These are phyloP conservation scores for Trebouxia sp. DNA, from an alignment of 139 green algal species.

Conservation along the genomic window DNA sequence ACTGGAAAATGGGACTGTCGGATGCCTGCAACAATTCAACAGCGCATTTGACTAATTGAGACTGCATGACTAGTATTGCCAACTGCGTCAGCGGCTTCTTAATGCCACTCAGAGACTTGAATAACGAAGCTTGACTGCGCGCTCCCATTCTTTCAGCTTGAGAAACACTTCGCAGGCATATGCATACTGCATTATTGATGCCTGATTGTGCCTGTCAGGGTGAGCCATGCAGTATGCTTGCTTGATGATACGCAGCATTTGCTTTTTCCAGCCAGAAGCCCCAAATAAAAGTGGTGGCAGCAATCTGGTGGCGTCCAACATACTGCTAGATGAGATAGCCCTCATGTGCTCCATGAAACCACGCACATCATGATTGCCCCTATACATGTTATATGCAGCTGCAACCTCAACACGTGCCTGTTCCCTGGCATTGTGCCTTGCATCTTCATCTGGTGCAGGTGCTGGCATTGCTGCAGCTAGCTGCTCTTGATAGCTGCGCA, in stretches of 20 bases:
- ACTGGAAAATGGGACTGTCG: too few relatives aligned
- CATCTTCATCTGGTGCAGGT: background rate
- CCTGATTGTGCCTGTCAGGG: too few relatives aligned
- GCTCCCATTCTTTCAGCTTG: too few relatives aligned
- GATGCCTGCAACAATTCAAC: too few relatives aligned
- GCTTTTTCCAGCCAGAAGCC: background rate
- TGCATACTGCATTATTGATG: too few relatives aligned
- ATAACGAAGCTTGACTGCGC: too few relatives aligned
- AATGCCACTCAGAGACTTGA: too few relatives aligned
- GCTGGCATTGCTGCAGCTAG: background rate
- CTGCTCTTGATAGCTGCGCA: constrained; percentile 5
- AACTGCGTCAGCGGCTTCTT: too few relatives aligned
- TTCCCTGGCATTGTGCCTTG: background rate
- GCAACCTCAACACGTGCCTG: background rate
- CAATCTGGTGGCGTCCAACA: background rate
- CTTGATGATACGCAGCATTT: background rate
- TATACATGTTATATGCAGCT: background rate
- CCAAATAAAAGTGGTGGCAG: background rate
- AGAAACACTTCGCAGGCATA: too few relatives aligned
- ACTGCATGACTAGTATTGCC: too few relatives aligned
- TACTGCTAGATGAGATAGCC: background rate
- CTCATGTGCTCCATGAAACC: background rate
- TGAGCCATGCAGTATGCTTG: background rate
- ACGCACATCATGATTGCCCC: background rate
- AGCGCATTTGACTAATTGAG: too few relatives aligned